Evolutionary conservation across 1,284 basidiomycete species (phyloP).

Genomic region (Ceratobasidium sp.): DNA sequence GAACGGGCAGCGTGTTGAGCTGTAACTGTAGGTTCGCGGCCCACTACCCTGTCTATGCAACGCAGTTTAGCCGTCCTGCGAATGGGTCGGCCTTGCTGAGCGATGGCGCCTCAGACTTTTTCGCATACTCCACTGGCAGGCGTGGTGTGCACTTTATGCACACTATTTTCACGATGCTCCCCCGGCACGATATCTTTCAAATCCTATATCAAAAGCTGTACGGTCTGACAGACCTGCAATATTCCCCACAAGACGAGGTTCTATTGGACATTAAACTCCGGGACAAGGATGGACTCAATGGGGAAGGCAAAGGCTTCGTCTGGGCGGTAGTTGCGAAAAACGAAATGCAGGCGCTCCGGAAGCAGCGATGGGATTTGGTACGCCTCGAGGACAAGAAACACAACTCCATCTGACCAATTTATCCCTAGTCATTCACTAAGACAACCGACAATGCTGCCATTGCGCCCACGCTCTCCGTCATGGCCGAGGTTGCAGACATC

Average conservation of each 20-base stretch:
- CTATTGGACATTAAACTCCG: constrained; percentile 83
- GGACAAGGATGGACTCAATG: constrained; percentile 51
- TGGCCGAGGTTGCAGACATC: constrained; percentile 87
- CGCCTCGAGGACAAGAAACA: not conserved
- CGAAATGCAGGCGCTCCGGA: constrained; percentile 75
- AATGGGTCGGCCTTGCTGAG: constrained; percentile 63
- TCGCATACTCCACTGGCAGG: constrained; percentile 87
- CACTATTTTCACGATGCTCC: constrained; percentile 80
- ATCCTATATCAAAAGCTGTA: constrained; percentile 70
- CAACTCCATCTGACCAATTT: constrained; percentile 20
- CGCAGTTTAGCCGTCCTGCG: constrained; percentile 77
- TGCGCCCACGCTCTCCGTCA: constrained; percentile 73
- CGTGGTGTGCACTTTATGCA: constrained; percentile 82
- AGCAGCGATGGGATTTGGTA: constrained; percentile 88
- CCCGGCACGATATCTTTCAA: constrained; percentile 85
- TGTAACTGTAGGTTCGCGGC: constrained; percentile 65
- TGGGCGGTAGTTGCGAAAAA: constrained; percentile 88
- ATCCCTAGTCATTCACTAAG: constrained; percentile 69
- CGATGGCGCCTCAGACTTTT: constrained; percentile 84
- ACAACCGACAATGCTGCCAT: constrained; percentile 75
- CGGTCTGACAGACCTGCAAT: constrained; percentile 80
- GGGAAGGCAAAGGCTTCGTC: constrained; percentile 69
- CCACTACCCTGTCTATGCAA: constrained; percentile 68
- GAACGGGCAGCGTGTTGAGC: constrained; percentile 4
- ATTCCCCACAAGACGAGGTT: constrained; percentile 75